Evolutionary conservation across 2,329 filamentous ascomycete genomes (phyloP).

Genomic region (Botrytis squamosa): DNA sequence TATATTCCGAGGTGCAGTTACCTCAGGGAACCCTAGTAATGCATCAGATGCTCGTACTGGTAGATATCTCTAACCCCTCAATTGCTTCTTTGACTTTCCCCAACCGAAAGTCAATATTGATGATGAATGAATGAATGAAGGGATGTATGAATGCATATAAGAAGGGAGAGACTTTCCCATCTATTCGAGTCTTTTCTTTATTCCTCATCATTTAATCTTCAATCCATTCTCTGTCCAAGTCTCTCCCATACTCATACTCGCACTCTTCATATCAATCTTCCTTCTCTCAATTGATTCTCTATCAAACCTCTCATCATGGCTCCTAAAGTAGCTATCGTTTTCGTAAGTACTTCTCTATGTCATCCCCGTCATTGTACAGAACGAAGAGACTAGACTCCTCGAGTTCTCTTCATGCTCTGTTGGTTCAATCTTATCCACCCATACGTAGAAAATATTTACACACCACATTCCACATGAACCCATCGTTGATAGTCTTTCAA

Average conservation of each 20-base stretch:
- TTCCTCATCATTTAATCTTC: constrained; percentile 26
- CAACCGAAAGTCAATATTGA: background rate
- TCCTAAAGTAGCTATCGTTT: constrained; percentile 89
- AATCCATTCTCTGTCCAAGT: constrained; percentile 14
- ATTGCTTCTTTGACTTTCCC: background rate
- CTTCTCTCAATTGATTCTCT: background rate
- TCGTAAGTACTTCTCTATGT: constrained; percentile 57
- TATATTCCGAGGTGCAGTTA: background rate
- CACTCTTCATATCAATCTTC: background rate
- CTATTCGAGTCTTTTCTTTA: constrained; percentile 53
- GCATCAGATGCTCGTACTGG: background rate
- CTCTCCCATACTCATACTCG: background rate
- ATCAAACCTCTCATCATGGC: constrained; percentile 57
- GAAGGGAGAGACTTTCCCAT: background rate
- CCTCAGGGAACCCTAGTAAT: background rate
- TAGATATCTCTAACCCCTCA: background rate
- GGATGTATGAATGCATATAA: constrained; percentile 2
- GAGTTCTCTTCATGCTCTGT: background rate
- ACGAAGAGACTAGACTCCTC: too few relatives aligned
- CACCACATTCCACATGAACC: background rate
- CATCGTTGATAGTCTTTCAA: background rate
- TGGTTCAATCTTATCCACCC: background rate
- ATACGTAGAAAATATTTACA: background rate
- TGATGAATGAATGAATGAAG: background rate
- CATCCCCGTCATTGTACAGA: background rate